A percentile compares a stretch with the other conserved stretches of the same genome.
These are phyloP conservation scores for Colletotrichum sp. DNA, from an alignment of 2,329 filamentous ascomycete genomes.

Conservation along the genomic window DNA sequence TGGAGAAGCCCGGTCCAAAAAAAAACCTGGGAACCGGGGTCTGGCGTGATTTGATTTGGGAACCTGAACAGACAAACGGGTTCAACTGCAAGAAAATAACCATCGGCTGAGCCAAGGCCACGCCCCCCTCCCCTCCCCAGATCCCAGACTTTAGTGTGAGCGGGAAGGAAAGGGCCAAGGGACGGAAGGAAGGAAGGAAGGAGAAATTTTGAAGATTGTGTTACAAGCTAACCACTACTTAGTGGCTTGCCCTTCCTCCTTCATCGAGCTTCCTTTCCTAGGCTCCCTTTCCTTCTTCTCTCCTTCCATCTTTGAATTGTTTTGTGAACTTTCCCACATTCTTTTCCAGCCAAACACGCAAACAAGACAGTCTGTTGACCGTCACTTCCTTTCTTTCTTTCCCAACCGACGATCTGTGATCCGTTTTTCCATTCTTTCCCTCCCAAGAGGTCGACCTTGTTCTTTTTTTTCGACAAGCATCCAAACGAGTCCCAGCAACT, in stretches of 20 bases:
- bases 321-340: slow-evolving; percentile 5
- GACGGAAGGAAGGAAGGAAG: background rate
- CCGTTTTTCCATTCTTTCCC: slow-evolving; percentile 19
- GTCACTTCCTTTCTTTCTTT: slow-evolving; percentile 20
- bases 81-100: background rate
- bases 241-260: slow-evolving; percentile 12
- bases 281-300: background rate
- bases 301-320: slow-evolving; percentile 11
- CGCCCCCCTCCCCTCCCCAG: background rate
- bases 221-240: slow-evolving; percentile 12
- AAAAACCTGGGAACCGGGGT: background rate
- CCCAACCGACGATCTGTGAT: slow-evolving; percentile 18
- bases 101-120: background rate
- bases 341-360: slow-evolving; percentile 15
- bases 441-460: background rate
- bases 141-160: background rate
- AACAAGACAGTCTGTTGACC: slow-evolving; percentile 14
- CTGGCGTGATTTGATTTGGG: background rate
- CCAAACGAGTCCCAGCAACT: background rate
- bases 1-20: slow-evolving; percentile 1
- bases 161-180: background rate
- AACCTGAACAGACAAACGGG: background rate
- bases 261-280: background rate
- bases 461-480: background rate
- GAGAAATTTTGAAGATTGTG: background rate